Conservation (phyloP, 805 yeast species). For the Wickerhamomyces rabaulensis region DNA sequence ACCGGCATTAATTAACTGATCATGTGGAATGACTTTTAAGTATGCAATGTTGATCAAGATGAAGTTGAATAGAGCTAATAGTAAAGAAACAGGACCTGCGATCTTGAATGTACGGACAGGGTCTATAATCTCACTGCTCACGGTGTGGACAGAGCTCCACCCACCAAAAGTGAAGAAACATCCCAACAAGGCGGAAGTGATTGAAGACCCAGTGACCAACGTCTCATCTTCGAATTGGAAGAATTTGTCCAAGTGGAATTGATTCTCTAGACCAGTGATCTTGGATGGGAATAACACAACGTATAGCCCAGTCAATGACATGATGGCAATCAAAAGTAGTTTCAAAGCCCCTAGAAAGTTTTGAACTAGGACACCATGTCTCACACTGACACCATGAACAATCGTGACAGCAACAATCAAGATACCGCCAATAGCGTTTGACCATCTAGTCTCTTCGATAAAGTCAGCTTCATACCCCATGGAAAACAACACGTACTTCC, state of each 20-base stretch:
- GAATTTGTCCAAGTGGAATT: slow-evolving; percentile 23
- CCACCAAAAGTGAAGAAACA: slow-evolving; percentile 59
- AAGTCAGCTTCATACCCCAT: slow-evolving; percentile 34
- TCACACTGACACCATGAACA: slow-evolving; percentile 56
- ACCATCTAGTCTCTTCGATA: slow-evolving; percentile 23
- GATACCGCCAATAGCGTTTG: slow-evolving; percentile 36
- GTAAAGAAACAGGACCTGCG: slow-evolving; percentile 54
- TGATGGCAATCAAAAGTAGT: slow-evolving; percentile 44
- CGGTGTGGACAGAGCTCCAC: slow-evolving; percentile 59
- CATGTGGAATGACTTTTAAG: slow-evolving; percentile 45
- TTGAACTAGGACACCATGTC: slow-evolving; percentile 55
- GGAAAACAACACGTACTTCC: slow-evolving; percentile 49
- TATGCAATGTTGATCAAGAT: slow-evolving; percentile 51
- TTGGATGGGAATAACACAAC: slow-evolving; percentile 40
- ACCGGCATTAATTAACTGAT: slow-evolving; percentile 49
- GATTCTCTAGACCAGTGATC: slow-evolving; percentile 41
- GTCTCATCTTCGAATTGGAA: slow-evolving; percentile 27
- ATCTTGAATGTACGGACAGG: slow-evolving; percentile 53
- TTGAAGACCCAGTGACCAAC: slow-evolving; percentile 35
- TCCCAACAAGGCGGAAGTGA: slow-evolving; percentile 51
- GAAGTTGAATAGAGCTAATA: slow-evolving; percentile 43
- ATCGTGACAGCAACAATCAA: slow-evolving; percentile 32
- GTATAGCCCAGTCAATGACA: slow-evolving; percentile 55
- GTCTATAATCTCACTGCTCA: slow-evolving; percentile 54
- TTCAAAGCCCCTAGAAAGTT: slow-evolving; percentile 61